Conservation (phyloP, 345 rosid genomes). For the Citrus sp. region DNA sequence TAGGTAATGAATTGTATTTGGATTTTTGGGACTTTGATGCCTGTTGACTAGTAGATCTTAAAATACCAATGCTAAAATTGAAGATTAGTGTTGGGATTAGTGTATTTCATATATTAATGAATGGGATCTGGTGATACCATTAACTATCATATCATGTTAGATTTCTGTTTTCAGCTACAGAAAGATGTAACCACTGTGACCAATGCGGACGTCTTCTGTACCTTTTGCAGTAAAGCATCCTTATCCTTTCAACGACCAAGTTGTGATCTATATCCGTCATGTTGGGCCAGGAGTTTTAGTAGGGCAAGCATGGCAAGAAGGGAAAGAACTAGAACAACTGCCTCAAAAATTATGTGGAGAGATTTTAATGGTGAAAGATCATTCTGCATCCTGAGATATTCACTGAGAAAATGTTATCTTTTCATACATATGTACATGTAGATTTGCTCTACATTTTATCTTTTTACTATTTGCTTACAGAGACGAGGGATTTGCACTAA, state of each 20-base stretch:
- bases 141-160: not conserved
- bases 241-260: conserved; percentile 64
- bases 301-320: conserved; percentile 95
- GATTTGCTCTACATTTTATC: not conserved
- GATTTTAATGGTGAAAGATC: conserved; percentile 55
- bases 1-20: not conserved
- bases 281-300: conserved; percentile 73
- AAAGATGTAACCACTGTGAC: not conserved
- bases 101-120: not conserved
- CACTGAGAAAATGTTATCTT: not conserved
- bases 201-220: not conserved
- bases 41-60: not conserved
- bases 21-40: not conserved
- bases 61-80: not conserved
- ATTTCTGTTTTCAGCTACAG: not conserved
- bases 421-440: not conserved
- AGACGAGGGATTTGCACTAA: too few species aligned
- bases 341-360: conserved; percentile 62
- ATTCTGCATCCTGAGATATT: conserved; percentile 17
- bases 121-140: not conserved
- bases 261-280: conserved; percentile 60
- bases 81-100: not conserved
- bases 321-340: conserved; percentile 58
- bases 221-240: conserved; percentile 62
- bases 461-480: not conserved